Evolutionary conservation across 768 basidiomycete species (phyloP), one percentile per base, ranked within the genome.

Genomic region (Leccinum subtestaceum): DNA sequence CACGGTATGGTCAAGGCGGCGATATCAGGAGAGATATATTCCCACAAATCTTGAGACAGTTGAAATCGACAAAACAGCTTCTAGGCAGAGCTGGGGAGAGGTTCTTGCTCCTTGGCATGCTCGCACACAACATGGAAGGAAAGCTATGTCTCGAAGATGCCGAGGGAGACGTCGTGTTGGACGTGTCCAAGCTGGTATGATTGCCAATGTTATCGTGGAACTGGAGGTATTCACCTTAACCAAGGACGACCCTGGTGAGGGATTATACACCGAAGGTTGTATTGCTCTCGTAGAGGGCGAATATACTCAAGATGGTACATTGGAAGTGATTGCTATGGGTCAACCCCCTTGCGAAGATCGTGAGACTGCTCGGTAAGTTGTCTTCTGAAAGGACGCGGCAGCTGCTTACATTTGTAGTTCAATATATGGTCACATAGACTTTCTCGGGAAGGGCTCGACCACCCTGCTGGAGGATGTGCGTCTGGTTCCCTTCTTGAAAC

Each of bases 281-380:
- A 91, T 98, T 72, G 93, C 94, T 1, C 82, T 99, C 15, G 86
- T 98, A 0, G 97, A 98, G 76, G 97, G 97, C 21, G 92, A 95
- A 67, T 99, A 98, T 70, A 98, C 92, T 0, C 88, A 95, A 60
- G 94, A 98, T 31, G 91, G 88, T 52, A 90, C 83, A 1, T 79
- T 99, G 52, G 83, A 89, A 63, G 93, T 98, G 6, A 85, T 94
- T 62, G 97, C 95, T 19, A 91, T 99, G 60, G 97, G 97, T 2
- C 96, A 98, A 74, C 97, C 97, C 2, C 97, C 97, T 11, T 96
- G 95, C 67, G 97, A 99, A 74, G 83, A 88, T 64, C 80, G 97
- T 45, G 87, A 88, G 60, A 86, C 84, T 2, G 87, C 96, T 15
- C 81, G 93, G 92, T 93, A 68, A 61, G 81, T 64, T 38, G 27